Evolutionary conservation across 1,139 yeast genomes (phyloP).

Genomic region (Hansenula anomala): DNA sequence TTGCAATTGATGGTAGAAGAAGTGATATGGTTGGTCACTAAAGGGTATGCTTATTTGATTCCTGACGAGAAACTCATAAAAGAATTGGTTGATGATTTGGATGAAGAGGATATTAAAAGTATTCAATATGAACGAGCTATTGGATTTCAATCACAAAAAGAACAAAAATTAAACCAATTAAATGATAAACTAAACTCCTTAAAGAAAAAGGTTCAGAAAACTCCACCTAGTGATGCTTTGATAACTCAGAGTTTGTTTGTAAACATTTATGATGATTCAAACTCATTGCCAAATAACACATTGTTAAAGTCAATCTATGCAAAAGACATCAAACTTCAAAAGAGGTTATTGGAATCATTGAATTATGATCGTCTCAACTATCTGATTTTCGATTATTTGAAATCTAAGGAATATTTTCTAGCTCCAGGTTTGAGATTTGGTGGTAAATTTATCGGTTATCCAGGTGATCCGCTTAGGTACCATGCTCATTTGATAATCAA

Average conservation of each 20-base stretch:
- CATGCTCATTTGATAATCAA: slow-evolving; percentile 84
- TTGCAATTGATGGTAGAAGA: slow-evolving; percentile 72
- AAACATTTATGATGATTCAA: slow-evolving; percentile 14
- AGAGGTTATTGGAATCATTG: not conserved
- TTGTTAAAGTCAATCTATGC: slow-evolving; percentile 9
- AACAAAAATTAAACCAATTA: slow-evolving; percentile 9
- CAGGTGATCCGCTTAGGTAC: slow-evolving; percentile 88
- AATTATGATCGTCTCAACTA: slow-evolving; percentile 11
- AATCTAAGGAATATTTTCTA: slow-evolving; percentile 44
- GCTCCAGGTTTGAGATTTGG: slow-evolving; percentile 92
- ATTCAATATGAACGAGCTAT: slow-evolving; percentile 10
- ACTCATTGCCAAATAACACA: slow-evolving; percentile 10
- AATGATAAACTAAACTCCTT: not conserved
- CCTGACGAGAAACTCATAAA: slow-evolving; percentile 19
- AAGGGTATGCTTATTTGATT: slow-evolving; percentile 35
- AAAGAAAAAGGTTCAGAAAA: not conserved
- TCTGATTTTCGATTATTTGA: slow-evolving; percentile 38
- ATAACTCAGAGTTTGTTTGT: slow-evolving; percentile 11
- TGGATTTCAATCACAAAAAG: slow-evolving; percentile 11
- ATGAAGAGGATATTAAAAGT: slow-evolving; percentile 13
- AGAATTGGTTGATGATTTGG: slow-evolving; percentile 11
- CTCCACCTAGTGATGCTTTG: not conserved
- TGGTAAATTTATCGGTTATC: slow-evolving; percentile 83
- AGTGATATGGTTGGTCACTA: slow-evolving; percentile 55
- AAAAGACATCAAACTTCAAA: slow-evolving; percentile 2